These are phyloP conservation scores for Kluyveromyces marxianus DNA, from an alignment of 1,139 yeast genomes.

Conservation along the genomic window DNA sequence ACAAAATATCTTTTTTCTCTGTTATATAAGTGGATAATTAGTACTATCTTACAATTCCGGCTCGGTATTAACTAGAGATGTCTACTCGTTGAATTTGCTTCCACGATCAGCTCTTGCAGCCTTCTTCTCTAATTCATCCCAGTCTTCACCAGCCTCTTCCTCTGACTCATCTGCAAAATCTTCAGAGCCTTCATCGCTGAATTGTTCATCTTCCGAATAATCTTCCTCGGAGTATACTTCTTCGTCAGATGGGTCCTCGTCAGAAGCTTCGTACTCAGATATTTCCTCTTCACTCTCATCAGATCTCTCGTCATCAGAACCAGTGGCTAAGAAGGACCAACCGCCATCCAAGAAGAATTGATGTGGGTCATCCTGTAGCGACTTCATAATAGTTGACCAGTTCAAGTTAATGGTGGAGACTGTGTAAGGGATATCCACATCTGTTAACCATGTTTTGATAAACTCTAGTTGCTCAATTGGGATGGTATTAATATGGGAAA, in stretches of 20 bases:
- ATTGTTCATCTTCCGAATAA: slow-evolving; percentile 36
- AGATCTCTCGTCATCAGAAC: slow-evolving; percentile 56
- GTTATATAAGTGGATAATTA: slow-evolving; percentile 48
- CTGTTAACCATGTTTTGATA: slow-evolving; percentile 92
- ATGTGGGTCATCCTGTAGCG: slow-evolving; percentile 85
- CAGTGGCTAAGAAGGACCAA: slow-evolving; percentile 83
- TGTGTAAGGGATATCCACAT: slow-evolving; percentile 88
- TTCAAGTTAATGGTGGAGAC: slow-evolving; percentile 94
- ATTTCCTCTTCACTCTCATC: slow-evolving; percentile 45
- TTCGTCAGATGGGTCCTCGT: slow-evolving; percentile 68
- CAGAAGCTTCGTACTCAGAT: slow-evolving; percentile 37
- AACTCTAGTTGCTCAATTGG: slow-evolving; percentile 90
- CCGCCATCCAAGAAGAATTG: slow-evolving; percentile 94
- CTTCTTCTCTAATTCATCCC: slow-evolving; percentile 67
- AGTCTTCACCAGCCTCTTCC: slow-evolving; percentile 58
- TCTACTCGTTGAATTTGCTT: slow-evolving; percentile 26
- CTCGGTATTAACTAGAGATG: not conserved
- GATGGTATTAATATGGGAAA: slow-evolving; percentile 86
- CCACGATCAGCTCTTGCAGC: slow-evolving; percentile 43
- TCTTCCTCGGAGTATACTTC: slow-evolving; percentile 52
- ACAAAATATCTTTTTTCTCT: slow-evolving; percentile 53
- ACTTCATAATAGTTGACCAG: slow-evolving; percentile 95
- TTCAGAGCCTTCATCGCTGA: slow-evolving; percentile 41
- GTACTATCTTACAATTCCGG: slow-evolving; percentile 36
- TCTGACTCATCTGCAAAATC: slow-evolving; percentile 46